Base-by-base conservation (phyloP, 257 asterid species). In the Solanum virginianum region DNA sequence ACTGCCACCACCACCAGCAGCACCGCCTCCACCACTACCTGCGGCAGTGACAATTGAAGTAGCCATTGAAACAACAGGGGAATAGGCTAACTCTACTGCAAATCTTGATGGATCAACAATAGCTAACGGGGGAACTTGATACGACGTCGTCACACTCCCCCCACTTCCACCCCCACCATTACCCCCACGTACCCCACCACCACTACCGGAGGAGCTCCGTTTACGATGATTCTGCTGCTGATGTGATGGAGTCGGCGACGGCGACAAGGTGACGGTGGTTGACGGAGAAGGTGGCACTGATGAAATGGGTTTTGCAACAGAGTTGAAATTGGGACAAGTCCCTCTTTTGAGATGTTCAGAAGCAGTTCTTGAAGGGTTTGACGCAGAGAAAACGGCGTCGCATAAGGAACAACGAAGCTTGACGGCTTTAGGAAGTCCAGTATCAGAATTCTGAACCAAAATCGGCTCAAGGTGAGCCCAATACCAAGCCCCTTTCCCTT, bases 401-500 rank as follows among this genome's bases (percentile, higher is more conserved):
- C 99, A 97, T 0, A 97, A 82, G 9, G 95, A 89, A 89, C 99
- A 97, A 51, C 98, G 77, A 15, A 97, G 98, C 89, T 97, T 97
- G 6, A 97, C 98, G 1, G 99, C 95, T 86, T 95, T 95, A 75
- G 99, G 95, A 17, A 94, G 82, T 41, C 97, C 98, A 13, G 92
- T 92, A 51, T 95, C 98, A 72, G 97, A 85, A 84, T 92, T 91
- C 53, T 88, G 93, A 51, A 95, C 94, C 85, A 97, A 92, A 66
- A 95, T 93, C 57, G 99, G 99, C 87, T 97, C 99, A 14, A 97
- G 91, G 90, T 97, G 98, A 22, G 94, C 93, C 99, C 99, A 97
- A 86, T 97, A 97, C 99, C 99, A 97, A 13, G 99, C 98, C 75
- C 99, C 99, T 87, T 97, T 97, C 1, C 99, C 99, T 85, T 93